Base-by-base conservation (phyloP, 176 grass and related monocot species). In the Oryza officinalis region DNA sequence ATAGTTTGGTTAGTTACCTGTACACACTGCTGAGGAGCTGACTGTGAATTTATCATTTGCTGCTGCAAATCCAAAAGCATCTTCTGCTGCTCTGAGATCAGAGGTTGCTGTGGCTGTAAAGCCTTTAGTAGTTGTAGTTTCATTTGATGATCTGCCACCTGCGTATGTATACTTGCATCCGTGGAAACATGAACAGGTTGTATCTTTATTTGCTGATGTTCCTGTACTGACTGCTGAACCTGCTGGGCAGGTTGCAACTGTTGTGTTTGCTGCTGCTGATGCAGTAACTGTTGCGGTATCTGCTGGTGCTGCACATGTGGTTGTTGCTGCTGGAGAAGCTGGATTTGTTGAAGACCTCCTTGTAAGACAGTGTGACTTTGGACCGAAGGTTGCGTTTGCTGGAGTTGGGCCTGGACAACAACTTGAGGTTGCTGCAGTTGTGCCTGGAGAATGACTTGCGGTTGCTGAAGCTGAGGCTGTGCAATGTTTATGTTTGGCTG, bases 51-150 rank as follows among this genome's bases (percentile, higher is more conserved):
- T 49, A 87, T 50, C 61, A 87, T 30, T 72, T 94, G 89, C 50
- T 94, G 89, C 67, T 87, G 89, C 64, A 94, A 83, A 66, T 85
- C 74, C 10, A 87, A 50, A 66, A 89, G 47, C 71, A 89, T 85
- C 87, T 94, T 94, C 87, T 94, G 87, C 52, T 89, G 81, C 49
- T 92, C 92, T 31, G 70, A 72, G 40, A 35, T 67, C 71, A 88
- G 75, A 59, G 86, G 27, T 41, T 93, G 88, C 69, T 88, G 88
- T 28, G 84, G 83, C n/a, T 84, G 86, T 65, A 89, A 41, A 78
- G 78, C 78, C 64, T 87, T 88, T 70, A 92, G 66, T 65, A 94
- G 23, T 73, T 94, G 92, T 63, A 91, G 75, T 76, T 89, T 86
- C 78, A 91, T 83, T 38, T 94, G 92, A 81, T 88, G 85, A 74